phyloP scores from a whole-genome alignment of 2,329 filamentous ascomycete species.

The Fusarium xyrophilum region DNA sequence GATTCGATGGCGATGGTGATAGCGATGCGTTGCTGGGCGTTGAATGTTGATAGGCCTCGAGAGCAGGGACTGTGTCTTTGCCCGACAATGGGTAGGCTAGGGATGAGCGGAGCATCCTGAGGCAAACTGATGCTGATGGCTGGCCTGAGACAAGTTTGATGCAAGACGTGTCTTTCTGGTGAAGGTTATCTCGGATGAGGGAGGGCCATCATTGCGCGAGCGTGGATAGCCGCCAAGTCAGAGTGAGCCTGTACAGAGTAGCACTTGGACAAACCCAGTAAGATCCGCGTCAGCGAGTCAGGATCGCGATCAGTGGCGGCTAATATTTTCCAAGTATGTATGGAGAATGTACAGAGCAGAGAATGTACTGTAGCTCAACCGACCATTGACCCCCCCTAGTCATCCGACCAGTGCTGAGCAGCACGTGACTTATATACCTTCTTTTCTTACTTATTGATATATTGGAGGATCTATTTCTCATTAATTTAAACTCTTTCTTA shows the following conservation, averaged over 20 bases:
- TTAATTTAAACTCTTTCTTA: no score
- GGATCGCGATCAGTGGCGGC: conserved; percentile 18
- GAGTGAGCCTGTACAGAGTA: background rate
- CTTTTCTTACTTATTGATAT: no score
- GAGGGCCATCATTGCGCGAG: background rate
- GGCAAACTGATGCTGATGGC: background rate
- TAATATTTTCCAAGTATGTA: conserved; percentile 1
- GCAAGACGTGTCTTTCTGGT: background rate
- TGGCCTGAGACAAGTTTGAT: conserved; percentile 11
- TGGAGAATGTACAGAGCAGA: no score
- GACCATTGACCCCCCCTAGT: no score
- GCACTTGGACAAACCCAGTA: conserved; percentile 2
- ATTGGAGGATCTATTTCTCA: no score
- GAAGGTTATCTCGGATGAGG: background rate
- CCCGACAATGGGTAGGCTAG: background rate
- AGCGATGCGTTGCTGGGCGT: background rate
- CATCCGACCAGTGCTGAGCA: no score
- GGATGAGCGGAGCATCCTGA: background rate
- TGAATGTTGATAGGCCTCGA: conserved; percentile 9
- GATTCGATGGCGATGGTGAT: background rate
- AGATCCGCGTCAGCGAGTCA: background rate
- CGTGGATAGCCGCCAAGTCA: background rate
- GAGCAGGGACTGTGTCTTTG: conserved; percentile 12
- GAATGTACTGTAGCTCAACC: no score
- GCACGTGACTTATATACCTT: no score